Evolutionary conservation across 139 green algal genomes (phyloP).

Genomic region (Dunaliella primolecta): DNA sequence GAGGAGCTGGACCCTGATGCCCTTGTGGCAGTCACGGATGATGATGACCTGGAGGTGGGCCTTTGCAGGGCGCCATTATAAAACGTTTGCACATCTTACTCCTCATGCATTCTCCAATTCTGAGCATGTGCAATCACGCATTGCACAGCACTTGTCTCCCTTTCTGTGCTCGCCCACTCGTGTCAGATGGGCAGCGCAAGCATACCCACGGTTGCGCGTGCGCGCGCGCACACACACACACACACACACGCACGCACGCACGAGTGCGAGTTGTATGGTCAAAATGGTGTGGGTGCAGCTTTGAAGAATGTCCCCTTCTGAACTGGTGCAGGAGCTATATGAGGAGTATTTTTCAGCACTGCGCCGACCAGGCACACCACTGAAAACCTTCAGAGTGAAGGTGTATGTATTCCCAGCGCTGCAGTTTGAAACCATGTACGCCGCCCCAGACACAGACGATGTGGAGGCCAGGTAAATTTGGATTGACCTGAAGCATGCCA

Average conservation of each 20-base stretch:
- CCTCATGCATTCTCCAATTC: neutral
- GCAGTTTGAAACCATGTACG: conserved; percentile 15
- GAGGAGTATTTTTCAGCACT: conserved; percentile 66
- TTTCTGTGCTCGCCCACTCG: too few species aligned
- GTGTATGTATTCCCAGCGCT: conserved; percentile 61
- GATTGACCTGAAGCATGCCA: too few species aligned
- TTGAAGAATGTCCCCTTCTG: neutral
- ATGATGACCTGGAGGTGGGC: conserved; percentile 69
- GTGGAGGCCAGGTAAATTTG: conserved; percentile 17
- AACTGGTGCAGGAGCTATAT: conserved; percentile 63
- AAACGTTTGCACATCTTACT: too few species aligned
- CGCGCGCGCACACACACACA: neutral
- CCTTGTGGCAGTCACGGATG: conserved; percentile 70
- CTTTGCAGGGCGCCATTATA: neutral
- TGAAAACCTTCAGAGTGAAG: conserved; percentile 66
- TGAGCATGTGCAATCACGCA: neutral
- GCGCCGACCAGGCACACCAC: conserved; percentile 39
- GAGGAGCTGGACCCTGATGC: conserved; percentile 68
- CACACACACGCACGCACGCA: neutral
- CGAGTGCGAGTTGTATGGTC: neutral
- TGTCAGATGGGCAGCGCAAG: too few species aligned
- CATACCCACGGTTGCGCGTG: neutral
- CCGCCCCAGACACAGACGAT: conserved; percentile 20
- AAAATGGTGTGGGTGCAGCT: neutral
- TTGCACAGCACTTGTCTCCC: too few species aligned